These are phyloP conservation scores for Teratosphaeriaceae sp. DNA, from an alignment of 2,329 filamentous ascomycete genomes.

Conservation along the genomic window DNA sequence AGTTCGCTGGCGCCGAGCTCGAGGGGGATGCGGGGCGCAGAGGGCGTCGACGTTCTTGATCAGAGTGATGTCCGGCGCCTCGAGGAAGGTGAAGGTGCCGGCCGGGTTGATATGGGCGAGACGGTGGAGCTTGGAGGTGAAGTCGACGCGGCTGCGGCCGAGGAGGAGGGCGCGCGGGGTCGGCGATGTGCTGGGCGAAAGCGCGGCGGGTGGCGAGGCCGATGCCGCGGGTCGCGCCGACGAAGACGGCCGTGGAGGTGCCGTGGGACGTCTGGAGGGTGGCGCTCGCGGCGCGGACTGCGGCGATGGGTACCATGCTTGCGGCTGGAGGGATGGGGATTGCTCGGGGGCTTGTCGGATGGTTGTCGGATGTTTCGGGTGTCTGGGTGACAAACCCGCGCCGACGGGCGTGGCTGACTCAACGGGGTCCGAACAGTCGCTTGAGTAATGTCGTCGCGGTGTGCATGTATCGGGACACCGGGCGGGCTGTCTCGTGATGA, in stretches of 20 bases:
- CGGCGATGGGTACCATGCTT: conserved; percentile 11
- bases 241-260: conserved; percentile 18
- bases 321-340: too few species aligned
- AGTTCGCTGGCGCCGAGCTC: conserved; percentile 23
- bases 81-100: conserved; percentile 13
- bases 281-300: conserved; percentile 11
- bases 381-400: too few species aligned
- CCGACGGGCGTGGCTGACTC: too few species aligned
- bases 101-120: conserved; percentile 10
- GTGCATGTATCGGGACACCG: too few species aligned
- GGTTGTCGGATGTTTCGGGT: too few species aligned
- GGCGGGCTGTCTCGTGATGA: too few species aligned
- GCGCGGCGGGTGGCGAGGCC: conserved; percentile 16
- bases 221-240: conserved; percentile 20
- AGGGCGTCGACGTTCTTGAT: conserved; percentile 30
- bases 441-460: too few species aligned
- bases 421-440: too few species aligned
- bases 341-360: too few species aligned
- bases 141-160: conserved; percentile 13
- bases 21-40: conserved; percentile 21
- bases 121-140: conserved; percentile 7
- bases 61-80: conserved; percentile 31
- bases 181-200: conserved; percentile 13
- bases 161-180: conserved; percentile 16
- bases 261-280: conserved; percentile 2